Evolutionary conservation across 2,329 filamentous ascomycete species (phyloP), one percentile per base, ranked within the genome.

Genomic region (Chaetomium strumarium): DNA sequence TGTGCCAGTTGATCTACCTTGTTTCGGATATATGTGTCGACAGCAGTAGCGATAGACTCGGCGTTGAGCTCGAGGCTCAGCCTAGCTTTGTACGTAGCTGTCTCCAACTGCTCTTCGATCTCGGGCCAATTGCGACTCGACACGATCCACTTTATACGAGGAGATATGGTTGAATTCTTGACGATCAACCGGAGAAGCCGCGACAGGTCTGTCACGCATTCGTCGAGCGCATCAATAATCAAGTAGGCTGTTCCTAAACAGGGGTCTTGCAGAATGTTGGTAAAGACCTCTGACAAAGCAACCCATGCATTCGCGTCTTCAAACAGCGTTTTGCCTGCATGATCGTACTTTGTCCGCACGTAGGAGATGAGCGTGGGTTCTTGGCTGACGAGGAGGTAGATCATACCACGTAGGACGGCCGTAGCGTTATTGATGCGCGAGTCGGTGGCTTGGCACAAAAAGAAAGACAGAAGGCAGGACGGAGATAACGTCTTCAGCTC

Each of bases 201-300:
- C 2, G 42, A 6, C n/a, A 61, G 54, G 34, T 59, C 66, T 9
- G 24, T 53, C 31, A 41, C 56, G 55, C 74, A 78, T 57, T 79
- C 73, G 53, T 79, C 73, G 0, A 79, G 69, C 2, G 70, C 73
- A 59, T 78, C 72, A 31, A 79, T 63, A 2, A 78, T 54, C 4
- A 78, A 40, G 55, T 68, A 70, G 0, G 63, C n/a, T 65, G 0
- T 3, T n/a, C n/a, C n/a, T 59, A 6, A 56, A 31, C 12, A 72
- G 49, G 61, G 55, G 48, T 75, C 70, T 41, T 65, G 30, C 1
- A 79, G 51, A 12, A 78, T 73, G 24, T 63, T 58, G 1, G 14
- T 52, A 5, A 78, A 67, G 13, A 76, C 68, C 11, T 68, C 56
- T 4, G 62, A 66, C 19, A 77, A 47, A 10, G 64, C 64, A 43